Evolutionary conservation across 257 asterid species (phyloP).

Genomic region (Scutellaria minor): DNA sequence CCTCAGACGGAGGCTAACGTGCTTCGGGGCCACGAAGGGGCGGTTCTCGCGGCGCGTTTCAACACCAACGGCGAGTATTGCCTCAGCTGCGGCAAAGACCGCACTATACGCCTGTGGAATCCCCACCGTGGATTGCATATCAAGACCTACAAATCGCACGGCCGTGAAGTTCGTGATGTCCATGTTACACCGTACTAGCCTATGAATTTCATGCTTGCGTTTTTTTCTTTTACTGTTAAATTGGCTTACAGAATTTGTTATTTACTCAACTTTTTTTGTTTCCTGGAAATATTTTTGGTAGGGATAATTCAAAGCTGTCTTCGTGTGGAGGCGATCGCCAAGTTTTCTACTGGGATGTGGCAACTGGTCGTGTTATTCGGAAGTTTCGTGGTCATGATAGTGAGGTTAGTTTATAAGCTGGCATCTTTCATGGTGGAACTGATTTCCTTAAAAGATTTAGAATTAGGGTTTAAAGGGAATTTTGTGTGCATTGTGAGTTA

Average conservation of each 20-base stretch:
- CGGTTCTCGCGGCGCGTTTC: slow-evolving; percentile 93
- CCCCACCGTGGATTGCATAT: slow-evolving; percentile 93
- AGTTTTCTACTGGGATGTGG: slow-evolving; percentile 97
- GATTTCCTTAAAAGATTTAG: slow-evolving; percentile 6
- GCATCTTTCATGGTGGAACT: slow-evolving; percentile 19
- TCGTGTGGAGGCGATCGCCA: slow-evolving; percentile 98
- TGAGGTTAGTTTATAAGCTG: slow-evolving; percentile 56
- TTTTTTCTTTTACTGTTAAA: neutral
- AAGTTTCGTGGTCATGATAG: slow-evolving; percentile 98
- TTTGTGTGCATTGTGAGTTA: neutral
- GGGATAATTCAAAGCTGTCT: slow-evolving; percentile 85
- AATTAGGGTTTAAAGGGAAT: slow-evolving; percentile 2
- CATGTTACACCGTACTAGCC: slow-evolving; percentile 67
- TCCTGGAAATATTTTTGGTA: slow-evolving; percentile 12
- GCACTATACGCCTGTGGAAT: slow-evolving; percentile 94
- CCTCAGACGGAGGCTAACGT: slow-evolving; percentile 73
- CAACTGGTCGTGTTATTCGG: slow-evolving; percentile 86
- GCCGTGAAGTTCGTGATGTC: slow-evolving; percentile 95
- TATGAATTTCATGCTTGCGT: slow-evolving; percentile 1
- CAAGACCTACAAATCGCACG: slow-evolving; percentile 93
- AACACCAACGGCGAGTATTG: slow-evolving; percentile 88
- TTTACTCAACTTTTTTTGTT: neutral
- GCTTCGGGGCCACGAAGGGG: slow-evolving; percentile 94
- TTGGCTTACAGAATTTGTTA: neutral
- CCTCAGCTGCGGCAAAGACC: slow-evolving; percentile 95